These are phyloP conservation scores for Schizochytrium sp. DNA, from an alignment of 108 stramenopile species.

Conservation along the genomic window DNA sequence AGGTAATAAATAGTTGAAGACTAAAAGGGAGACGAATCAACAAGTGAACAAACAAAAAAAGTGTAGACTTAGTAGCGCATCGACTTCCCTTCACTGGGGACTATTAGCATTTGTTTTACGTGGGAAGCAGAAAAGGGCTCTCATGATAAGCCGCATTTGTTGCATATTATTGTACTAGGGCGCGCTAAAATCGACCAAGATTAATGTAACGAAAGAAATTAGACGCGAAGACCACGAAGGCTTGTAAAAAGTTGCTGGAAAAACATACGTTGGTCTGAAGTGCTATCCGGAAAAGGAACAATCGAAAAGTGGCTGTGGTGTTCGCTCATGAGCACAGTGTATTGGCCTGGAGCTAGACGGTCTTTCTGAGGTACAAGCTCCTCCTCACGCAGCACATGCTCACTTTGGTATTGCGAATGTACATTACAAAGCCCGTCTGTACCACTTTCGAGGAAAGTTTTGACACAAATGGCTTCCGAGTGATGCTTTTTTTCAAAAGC, in stretches of 20 bases:
- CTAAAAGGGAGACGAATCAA: too few relatives aligned
- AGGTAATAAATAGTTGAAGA: too few relatives aligned
- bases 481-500: neutral
- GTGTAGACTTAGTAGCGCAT: too few relatives aligned
- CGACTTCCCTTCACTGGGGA: too few relatives aligned
- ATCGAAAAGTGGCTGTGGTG: constrained; percentile 46
- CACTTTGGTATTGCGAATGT: neutral
- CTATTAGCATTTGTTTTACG: too few relatives aligned
- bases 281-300: constrained; percentile 41
- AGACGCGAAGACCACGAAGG: neutral
- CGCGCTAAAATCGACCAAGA: too few relatives aligned
- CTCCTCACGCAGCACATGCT: neutral
- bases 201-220: too few relatives aligned
- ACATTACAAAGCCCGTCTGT: constrained; percentile 35
- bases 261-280: constrained; percentile 27
- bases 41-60: too few relatives aligned
- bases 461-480: neutral
- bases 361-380: neutral
- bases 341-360: constrained; percentile 10
- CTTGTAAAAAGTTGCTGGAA: neutral
- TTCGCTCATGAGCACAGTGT: constrained; percentile 47
- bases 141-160: too few relatives aligned
- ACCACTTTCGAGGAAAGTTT: neutral
- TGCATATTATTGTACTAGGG: too few relatives aligned
- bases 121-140: too few relatives aligned